Evolutionary conservation across 129 eudicot species (phyloP).

Genomic region (Lonicera japonica): DNA sequence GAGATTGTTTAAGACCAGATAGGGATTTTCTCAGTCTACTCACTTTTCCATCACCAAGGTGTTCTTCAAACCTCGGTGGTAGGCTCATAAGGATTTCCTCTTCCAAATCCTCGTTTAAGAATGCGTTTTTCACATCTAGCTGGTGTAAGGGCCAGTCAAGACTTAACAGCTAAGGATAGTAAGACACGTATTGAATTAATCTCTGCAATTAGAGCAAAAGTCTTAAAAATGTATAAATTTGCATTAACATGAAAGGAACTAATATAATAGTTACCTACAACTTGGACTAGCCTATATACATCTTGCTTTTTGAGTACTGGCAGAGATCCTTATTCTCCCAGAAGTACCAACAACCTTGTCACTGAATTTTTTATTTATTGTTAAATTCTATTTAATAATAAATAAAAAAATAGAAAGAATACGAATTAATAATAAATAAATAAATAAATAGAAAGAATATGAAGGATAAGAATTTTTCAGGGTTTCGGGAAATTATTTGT

Average conservation of each 20-base stretch:
- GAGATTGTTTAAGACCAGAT: not conserved
- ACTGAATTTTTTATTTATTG: too few relatives aligned
- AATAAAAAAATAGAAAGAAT: too few relatives aligned
- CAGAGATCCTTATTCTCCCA: constrained; percentile 86
- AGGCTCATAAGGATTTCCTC: not conserved
- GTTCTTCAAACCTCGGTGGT: not conserved
- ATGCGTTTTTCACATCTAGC: not conserved
- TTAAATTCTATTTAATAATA: too few relatives aligned
- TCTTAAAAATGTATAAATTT: not conserved
- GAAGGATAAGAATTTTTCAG: too few relatives aligned
- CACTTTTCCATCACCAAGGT: not conserved
- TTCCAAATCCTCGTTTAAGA: not conserved
- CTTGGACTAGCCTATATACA: constrained; percentile 91
- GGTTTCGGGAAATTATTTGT: too few relatives aligned
- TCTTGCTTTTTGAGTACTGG: constrained; percentile 87
- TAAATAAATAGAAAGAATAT: too few relatives aligned
- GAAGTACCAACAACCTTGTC: constrained; percentile 78
- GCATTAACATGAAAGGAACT: too few relatives aligned
- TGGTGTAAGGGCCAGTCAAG: not conserved
- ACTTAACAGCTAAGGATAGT: not conserved
- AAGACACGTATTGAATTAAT: not conserved
- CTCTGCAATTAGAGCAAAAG: not conserved
- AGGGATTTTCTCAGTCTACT: not conserved
- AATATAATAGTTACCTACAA: constrained; percentile 54
- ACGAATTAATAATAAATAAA: too few relatives aligned